A percentile compares a stretch with the other conserved stretches of the same genome.
These are phyloP conservation scores for Amanita fuliginea DNA, from an alignment of 768 basidiomycete genomes.

Conservation along the genomic window DNA sequence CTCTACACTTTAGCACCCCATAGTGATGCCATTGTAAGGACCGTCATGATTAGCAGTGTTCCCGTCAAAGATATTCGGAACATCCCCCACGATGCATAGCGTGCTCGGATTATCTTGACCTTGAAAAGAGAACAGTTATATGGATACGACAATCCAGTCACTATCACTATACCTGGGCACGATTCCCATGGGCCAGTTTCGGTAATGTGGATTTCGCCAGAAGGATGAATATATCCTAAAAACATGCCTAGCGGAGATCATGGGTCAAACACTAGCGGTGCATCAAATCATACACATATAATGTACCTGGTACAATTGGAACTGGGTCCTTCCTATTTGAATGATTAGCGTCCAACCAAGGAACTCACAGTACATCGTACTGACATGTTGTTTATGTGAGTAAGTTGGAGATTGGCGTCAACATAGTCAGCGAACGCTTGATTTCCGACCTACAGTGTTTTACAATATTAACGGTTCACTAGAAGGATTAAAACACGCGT, in stretches of 20 bases:
- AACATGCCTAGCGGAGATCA: constrained; percentile 18
- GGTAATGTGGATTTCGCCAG: constrained; percentile 41
- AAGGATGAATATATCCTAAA: constrained; percentile 33
- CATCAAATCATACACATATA: background rate
- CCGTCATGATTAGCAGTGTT: constrained; percentile 36
- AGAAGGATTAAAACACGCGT: constrained; percentile 7
- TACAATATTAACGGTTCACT: background rate
- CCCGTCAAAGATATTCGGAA: constrained; percentile 36
- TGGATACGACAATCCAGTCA: background rate
- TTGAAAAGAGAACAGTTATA: background rate
- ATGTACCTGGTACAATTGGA: constrained; percentile 29
- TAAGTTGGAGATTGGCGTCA: constrained; percentile 35
- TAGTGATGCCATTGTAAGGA: constrained; percentile 4
- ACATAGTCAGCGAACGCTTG: constrained; percentile 53
- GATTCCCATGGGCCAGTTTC: constrained; percentile 37
- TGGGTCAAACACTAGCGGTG: background rate
- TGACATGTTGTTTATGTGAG: constrained; percentile 46
- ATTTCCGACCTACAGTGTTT: constrained; percentile 34
- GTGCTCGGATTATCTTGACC: background rate
- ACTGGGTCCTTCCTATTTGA: constrained; percentile 24
- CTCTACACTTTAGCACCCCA: background rate
- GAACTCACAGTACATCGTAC: background rate
- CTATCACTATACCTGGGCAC: constrained; percentile 36
- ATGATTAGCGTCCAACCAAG: background rate
- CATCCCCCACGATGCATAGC: constrained; percentile 25